phyloP scores from a whole-genome alignment of 2,329 filamentous ascomycete genomes.

The Exophiala bonariae region DNA sequence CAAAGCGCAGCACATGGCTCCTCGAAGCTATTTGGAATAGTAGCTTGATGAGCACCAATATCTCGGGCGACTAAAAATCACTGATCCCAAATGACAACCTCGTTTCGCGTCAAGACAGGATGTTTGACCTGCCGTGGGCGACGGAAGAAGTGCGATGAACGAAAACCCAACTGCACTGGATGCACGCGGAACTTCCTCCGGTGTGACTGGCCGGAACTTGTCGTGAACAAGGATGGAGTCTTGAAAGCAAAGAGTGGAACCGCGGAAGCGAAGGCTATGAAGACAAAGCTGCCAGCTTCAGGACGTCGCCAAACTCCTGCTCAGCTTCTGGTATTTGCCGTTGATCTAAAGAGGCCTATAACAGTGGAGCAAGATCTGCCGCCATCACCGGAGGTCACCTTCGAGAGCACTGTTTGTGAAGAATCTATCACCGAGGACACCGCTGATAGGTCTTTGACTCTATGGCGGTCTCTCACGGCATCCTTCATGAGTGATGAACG shows the following conservation, averaged over 20 bases:
- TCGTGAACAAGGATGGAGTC: not conserved
- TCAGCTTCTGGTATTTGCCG: no score
- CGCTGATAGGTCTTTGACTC: not conserved
- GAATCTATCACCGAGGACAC: not conserved
- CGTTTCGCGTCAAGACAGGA: conserved; percentile 29
- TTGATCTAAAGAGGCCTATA: no score
- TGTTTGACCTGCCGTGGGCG: conserved; percentile 35
- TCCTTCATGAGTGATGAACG: conserved; percentile 11
- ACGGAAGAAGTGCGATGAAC: conserved; percentile 42
- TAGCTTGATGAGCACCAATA: no score
- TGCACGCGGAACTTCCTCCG: conserved; percentile 11
- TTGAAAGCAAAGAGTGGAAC: not conserved
- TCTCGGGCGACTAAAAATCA: no score
- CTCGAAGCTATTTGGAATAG: no score
- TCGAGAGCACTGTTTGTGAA: not conserved
- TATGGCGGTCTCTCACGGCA: conserved; percentile 3
- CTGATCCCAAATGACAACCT: no score
- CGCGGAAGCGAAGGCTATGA: no score
- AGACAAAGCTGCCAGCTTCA: no score
- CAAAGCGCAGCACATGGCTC: no score
- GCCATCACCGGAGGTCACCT: no score
- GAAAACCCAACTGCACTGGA: conserved; percentile 39
- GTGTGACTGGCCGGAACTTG: conserved; percentile 6
- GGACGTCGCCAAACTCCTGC: no score
- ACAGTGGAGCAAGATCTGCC: no score